Percentiles rank a stretch among this genome's conserved stretches.
Evolutionary conservation across 345 rosid genomes (phyloP).

Genomic region (Eucalyptus globulus): DNA sequence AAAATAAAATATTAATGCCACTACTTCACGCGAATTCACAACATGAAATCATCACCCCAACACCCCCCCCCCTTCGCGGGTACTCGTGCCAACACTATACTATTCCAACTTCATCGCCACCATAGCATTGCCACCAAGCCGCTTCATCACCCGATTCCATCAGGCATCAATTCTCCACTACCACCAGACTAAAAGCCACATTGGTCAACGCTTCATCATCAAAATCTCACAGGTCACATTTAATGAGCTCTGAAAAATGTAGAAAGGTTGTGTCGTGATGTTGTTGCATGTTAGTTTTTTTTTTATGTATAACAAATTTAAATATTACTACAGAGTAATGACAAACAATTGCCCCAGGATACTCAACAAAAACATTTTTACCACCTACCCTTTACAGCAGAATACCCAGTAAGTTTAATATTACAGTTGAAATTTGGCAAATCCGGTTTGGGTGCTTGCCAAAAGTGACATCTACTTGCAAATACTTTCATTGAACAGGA

Average conservation of each 20-base stretch:
- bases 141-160: neutral
- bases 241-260: neutral
- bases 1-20: neutral
- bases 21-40: neutral
- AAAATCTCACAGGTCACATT: neutral
- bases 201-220: neutral
- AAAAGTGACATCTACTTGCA: neutral
- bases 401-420: neutral
- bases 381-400: neutral
- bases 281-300: neutral
- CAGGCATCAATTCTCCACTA: neutral
- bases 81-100: neutral
- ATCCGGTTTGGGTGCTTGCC: neutral
- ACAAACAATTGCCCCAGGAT: neutral
- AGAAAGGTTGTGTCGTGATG: neutral
- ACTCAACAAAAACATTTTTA: neutral
- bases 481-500: neutral
- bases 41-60: neutral
- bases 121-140: neutral
- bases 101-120: neutral
- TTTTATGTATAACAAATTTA: neutral
- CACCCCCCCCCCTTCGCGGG: no score
- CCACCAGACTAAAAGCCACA: neutral
- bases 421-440: neutral
- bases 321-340: neutral